These are phyloP conservation scores for Ceratobasidium sp. DNA, from an alignment of 1,284 basidiomycete genomes.

Conservation along the genomic window DNA sequence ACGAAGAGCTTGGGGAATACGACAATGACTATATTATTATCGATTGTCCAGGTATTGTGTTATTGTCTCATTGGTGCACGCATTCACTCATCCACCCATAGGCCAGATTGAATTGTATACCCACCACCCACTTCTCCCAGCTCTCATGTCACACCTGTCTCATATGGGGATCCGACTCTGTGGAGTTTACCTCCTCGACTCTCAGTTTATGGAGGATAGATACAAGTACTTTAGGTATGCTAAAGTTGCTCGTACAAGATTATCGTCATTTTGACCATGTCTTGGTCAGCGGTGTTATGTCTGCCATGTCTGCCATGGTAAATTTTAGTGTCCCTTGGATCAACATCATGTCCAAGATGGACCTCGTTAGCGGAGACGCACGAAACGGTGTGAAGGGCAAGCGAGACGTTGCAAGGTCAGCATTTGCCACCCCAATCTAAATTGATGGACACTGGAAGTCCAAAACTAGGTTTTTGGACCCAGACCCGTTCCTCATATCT, in stretches of 20 bases:
- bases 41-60: conserved; percentile 87
- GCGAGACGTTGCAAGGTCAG: conserved; percentile 79
- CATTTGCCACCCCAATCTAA: conserved; percentile 27
- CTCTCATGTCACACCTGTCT: conserved; percentile 76
- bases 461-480: conserved; percentile 82
- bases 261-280: too few relatives aligned
- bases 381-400: conserved; percentile 74
- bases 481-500: conserved; percentile 90
- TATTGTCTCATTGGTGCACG: background rate
- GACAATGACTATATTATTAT: conserved; percentile 98
- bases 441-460: background rate
- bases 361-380: conserved; percentile 71
- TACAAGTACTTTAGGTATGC: conserved; percentile 93
- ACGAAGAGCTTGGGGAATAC: conserved; percentile 92
- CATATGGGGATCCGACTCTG: conserved; percentile 79
- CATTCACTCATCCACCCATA: conserved; percentile 47
- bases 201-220: conserved; percentile 98
- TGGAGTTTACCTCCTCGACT: conserved; percentile 92
- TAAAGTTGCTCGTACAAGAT: too few relatives aligned
- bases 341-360: conserved; percentile 99
- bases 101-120: conserved; percentile 99
- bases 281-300: conserved; percentile 97
- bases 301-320: conserved; percentile 99
- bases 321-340: conserved; percentile 97
- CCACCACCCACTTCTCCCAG: conserved; percentile 94